Evolutionary conservation across 352 stramenopile species (phyloP).

Genomic region (Phytophthora chlamydospora): DNA sequence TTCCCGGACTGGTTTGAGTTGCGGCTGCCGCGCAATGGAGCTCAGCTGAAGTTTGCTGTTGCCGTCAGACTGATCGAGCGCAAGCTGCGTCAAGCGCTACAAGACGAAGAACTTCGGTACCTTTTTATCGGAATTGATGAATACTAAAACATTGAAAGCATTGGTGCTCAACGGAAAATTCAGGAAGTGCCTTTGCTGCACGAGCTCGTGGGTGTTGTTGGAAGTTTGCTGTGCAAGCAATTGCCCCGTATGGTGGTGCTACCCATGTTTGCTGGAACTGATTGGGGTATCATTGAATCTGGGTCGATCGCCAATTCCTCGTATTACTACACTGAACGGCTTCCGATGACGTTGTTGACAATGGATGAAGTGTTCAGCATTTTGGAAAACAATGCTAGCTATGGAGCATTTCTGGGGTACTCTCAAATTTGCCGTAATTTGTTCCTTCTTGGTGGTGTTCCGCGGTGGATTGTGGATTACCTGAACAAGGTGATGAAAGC

Average conservation of each 20-base stretch:
- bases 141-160: slow-evolving; percentile 35
- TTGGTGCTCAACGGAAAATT: slow-evolving; percentile 7
- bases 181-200: slow-evolving; percentile 5
- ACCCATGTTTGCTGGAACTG: slow-evolving; percentile 23
- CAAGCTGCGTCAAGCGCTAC: slow-evolving; percentile 11
- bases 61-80: slow-evolving; percentile 12
- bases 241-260: slow-evolving; percentile 12
- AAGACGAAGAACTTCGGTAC: slow-evolving; percentile 18
- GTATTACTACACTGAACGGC: slow-evolving; percentile 24
- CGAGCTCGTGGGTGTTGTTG: slow-evolving; percentile 14
- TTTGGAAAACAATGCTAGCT: slow-evolving; percentile 20
- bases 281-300: slow-evolving; percentile 15
- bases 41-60: background rate
- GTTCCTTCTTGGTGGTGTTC: slow-evolving; percentile 16
- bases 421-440: slow-evolving; percentile 8
- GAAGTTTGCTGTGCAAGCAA: background rate
- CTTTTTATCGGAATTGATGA: slow-evolving; percentile 45
- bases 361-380: slow-evolving; percentile 36
- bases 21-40: slow-evolving; percentile 16
- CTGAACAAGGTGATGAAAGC: background rate
- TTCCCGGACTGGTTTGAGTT: slow-evolving; percentile 16
- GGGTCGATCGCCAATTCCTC: slow-evolving; percentile 31
- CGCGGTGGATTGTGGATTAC: slow-evolving; percentile 18
- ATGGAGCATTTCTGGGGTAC: background rate
- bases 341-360: slow-evolving; percentile 36